Evolutionary conservation across 2,329 filamentous ascomycete genomes (phyloP).

Genomic region (Talaromyces sp.): DNA sequence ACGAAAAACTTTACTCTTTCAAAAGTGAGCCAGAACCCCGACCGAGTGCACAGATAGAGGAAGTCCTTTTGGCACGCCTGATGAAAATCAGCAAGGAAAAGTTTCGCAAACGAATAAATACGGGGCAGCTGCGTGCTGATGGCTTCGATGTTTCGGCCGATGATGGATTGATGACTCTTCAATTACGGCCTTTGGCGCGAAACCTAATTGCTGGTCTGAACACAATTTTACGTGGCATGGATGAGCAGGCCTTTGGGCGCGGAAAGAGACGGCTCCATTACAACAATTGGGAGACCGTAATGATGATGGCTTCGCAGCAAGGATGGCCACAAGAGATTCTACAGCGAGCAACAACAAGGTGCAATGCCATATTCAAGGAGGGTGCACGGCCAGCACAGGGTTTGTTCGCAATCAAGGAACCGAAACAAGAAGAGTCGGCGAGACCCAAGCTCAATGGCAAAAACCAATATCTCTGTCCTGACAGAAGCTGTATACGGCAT

Average conservation of each 20-base stretch:
- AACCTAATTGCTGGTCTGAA: background rate
- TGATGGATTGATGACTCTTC: background rate
- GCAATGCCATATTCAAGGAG: background rate
- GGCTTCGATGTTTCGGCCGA: background rate
- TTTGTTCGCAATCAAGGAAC: background rate
- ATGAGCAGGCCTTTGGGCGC: background rate
- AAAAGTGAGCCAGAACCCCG: background rate
- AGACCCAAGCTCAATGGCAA: background rate
- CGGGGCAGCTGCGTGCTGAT: background rate
- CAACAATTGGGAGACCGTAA: conserved; percentile 4
- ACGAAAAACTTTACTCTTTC: background rate
- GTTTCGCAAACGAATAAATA: background rate
- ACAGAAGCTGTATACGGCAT: background rate
- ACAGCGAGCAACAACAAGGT: background rate
- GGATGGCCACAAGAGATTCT: background rate
- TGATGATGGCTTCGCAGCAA: background rate
- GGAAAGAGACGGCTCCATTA: background rate
- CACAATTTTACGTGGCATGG: background rate
- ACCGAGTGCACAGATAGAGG: background rate
- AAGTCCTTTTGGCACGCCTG: background rate
- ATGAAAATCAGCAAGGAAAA: conserved; percentile 2
- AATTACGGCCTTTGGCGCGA: conserved; percentile 1
- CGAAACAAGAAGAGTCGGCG: background rate
- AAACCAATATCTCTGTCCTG: background rate
- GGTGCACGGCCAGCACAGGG: too few relatives aligned